Evolutionary conservation across 2,329 filamentous ascomycete species (phyloP).

Genomic region (Nigrograna mackinnonii): DNA sequence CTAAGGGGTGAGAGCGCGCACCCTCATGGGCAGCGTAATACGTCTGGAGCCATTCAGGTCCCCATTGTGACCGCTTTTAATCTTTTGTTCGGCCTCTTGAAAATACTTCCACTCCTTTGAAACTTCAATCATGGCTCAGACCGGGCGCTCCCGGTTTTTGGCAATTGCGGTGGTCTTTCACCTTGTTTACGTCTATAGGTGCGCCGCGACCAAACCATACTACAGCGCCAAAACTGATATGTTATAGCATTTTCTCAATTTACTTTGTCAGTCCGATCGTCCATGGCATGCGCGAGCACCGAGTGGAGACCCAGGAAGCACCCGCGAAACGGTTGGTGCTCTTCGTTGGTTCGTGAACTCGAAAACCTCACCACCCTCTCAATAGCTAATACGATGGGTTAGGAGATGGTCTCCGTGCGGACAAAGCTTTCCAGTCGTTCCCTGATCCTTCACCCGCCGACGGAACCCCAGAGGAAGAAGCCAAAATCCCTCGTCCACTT

Average conservation of each 20-base stretch:
- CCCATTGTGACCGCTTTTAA: conserved; percentile 13
- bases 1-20: conserved; percentile 1
- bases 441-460: conserved; percentile 77
- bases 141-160: conserved; percentile 79
- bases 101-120: conserved; percentile 28
- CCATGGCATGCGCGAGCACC: conserved; percentile 86
- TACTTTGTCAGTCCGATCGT: conserved; percentile 99
- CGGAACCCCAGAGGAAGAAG: conserved; percentile 58
- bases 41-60: conserved; percentile 24
- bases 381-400: conserved; percentile 10
- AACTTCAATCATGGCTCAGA: conserved; percentile 51
- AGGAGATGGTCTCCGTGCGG: conserved; percentile 90
- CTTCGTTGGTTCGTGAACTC: conserved; percentile 71
- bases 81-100: conserved; percentile 18
- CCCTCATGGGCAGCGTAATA: not conserved
- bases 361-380: not conserved
- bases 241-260: conserved; percentile 87
- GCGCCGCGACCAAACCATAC: conserved; percentile 1
- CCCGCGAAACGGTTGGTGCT: conserved; percentile 90
- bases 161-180: conserved; percentile 91
- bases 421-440: conserved; percentile 95
- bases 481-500: conserved; percentile 75
- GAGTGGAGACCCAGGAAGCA: conserved; percentile 70
- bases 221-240: conserved; percentile 9
- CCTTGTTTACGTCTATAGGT: conserved; percentile 77